Evolutionary conservation across 768 basidiomycete genomes (phyloP), one percentile per base, ranked within the genome.

Genomic region (Brasilioporus rufonigricans): DNA sequence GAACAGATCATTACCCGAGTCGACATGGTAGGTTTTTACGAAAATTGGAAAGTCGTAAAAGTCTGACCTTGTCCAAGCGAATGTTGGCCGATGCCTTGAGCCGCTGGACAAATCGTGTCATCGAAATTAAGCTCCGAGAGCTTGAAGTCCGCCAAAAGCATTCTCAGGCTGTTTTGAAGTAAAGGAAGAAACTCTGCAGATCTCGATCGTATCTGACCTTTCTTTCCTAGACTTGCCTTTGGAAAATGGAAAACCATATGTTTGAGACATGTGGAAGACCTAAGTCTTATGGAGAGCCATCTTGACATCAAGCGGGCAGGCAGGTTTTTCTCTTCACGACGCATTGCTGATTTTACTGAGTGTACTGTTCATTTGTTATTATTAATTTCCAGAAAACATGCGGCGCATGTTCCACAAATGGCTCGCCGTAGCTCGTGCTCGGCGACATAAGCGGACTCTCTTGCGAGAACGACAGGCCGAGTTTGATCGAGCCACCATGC

Each of bases 221-320:
- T 51, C 12, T 35, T 46, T 44, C 53, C 29, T 57, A 91, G 87
- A 35, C 62, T 66, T 49, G 78, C 80, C 7, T 88, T 89, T 61
- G 74, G 69, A 44, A 88, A 85, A 71, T 93, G 91, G 91, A 85
- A 82, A 63, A 71, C 67, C 7, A 73, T 80, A 35, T 82, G 79
- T 62, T 71, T 76, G 35, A 82, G 84, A 24, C 89, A 89, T 64
- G 78, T 79, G 2, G 87, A 91, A 65, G 83, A 86, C 58, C 70
- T 86, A 4, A 86, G 83, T 60, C 79, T 94, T n/a, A 83, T 93
- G 80, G 86, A 91, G 64, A 92, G 89, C 64, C 89, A 91, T 68
- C 80, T 85, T 53, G 80, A 87, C 56, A 84, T 93, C 43, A 91
- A 89, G 69, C 80, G 80, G 41, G 89, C 91, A 78, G 91, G 91